These are phyloP conservation scores for Entoloma clypeatum DNA, from an alignment of 1,284 basidiomycete genomes.

Conservation along the genomic window DNA sequence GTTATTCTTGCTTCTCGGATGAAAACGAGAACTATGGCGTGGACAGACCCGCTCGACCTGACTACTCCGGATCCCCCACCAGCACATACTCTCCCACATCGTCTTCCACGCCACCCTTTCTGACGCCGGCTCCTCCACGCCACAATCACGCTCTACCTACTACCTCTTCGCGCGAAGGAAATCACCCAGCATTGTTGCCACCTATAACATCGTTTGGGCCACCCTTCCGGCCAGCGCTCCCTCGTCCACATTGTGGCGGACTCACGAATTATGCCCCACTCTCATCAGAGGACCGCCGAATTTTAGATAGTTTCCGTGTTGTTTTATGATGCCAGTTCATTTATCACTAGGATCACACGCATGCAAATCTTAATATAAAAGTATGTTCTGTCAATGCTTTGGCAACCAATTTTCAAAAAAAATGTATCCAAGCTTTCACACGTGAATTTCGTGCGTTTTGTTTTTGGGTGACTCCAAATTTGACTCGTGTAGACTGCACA, in stretches of 20 bases:
- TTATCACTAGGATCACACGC: slow-evolving; percentile 3
- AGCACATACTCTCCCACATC: slow-evolving; percentile 17
- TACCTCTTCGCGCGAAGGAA: slow-evolving; percentile 18
- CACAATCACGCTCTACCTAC: slow-evolving; percentile 24
- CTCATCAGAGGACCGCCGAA: slow-evolving; percentile 55
- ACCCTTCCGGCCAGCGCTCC: slow-evolving; percentile 28
- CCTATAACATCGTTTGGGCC: slow-evolving; percentile 23
- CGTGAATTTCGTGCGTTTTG: too few relatives aligned
- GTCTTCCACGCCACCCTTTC: slow-evolving; percentile 36
- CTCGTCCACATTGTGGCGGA: slow-evolving; percentile 24
- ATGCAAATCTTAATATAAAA: slow-evolving; percentile 6
- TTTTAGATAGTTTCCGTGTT: slow-evolving; percentile 52
- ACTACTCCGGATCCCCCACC: slow-evolving; percentile 13
- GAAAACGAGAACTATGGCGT: slow-evolving; percentile 34
- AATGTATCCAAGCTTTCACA: too few relatives aligned
- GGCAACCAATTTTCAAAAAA: too few relatives aligned
- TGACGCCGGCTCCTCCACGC: slow-evolving; percentile 20
- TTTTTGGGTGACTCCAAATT: too few relatives aligned
- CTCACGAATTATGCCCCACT: slow-evolving; percentile 43
- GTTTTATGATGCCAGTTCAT: slow-evolving; percentile 32
- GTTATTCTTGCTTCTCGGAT: slow-evolving; percentile 36
- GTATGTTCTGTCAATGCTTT: too few relatives aligned
- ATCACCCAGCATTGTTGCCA: slow-evolving; percentile 22
- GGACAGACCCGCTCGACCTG: slow-evolving; percentile 21
- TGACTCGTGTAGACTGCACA: too few relatives aligned